A percentile compares a stretch with the other conserved stretches of the same genome.
These are phyloP conservation scores for Reutealis trisperma DNA, from an alignment of 345 rosid genomes.

Conservation along the genomic window DNA sequence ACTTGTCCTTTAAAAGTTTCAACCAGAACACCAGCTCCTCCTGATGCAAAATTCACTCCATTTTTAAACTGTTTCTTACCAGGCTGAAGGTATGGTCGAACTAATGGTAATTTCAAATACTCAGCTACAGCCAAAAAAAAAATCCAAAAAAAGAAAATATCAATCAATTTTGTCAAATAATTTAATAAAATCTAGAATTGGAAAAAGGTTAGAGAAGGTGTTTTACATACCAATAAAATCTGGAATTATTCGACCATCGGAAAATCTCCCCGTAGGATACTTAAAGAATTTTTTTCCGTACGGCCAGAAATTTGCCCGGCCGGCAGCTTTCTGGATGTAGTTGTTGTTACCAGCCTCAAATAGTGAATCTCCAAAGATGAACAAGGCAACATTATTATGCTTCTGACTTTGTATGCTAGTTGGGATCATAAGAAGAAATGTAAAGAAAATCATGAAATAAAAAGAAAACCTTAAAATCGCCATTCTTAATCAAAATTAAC, in stretches of 20 bases:
- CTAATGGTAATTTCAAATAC: constrained; percentile 24
- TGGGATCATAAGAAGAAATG: background rate
- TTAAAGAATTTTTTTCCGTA: constrained; percentile 18
- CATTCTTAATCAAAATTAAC: too few species aligned
- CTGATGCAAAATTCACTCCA: constrained; percentile 45
- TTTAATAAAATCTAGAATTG: too few species aligned
- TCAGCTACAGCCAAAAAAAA: constrained; percentile 19
- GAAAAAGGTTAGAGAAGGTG: too few species aligned
- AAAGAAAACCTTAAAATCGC: too few species aligned
- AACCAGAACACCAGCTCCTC: constrained; percentile 33
- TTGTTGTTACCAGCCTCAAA: constrained; percentile 11
- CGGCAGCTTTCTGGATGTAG: background rate
- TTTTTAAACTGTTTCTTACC: background rate
- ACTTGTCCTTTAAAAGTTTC: constrained; percentile 15
- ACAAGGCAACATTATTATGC: too few species aligned
- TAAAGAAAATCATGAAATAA: background rate
- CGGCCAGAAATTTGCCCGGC: constrained; percentile 14
- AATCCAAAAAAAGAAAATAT: too few species aligned
- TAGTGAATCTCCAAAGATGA: background rate
- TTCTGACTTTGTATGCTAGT: background rate
- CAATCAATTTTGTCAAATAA: background rate
- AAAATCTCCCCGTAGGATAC: too few species aligned
- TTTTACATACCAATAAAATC: too few species aligned
- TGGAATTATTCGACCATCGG: too few species aligned
- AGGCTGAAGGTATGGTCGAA: constrained; percentile 27